Base-by-base conservation (phyloP, 2,329 filamentous ascomycete species). In the Hypoxylon sp. region DNA sequence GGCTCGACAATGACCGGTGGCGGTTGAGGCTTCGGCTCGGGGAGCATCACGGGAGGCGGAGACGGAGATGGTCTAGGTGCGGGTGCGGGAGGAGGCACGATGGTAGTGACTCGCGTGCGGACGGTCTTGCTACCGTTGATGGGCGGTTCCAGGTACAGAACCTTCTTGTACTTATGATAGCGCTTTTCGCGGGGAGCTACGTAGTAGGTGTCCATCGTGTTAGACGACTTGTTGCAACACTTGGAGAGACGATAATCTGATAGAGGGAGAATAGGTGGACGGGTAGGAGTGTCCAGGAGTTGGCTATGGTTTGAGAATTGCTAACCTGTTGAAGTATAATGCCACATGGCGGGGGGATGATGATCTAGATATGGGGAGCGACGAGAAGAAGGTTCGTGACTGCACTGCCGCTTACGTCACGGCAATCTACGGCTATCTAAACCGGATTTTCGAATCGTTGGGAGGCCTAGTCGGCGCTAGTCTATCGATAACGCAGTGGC, bases 111-210 rank as follows among this genome's bases (percentile, higher is more conserved):
- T 54, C 79, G 78, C 25, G 76, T 78, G 65, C 79, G 80, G 53
- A 81, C 73, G 6, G 78, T 79, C 54, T 75, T 77, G 75, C 76
- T 74, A 55, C 81, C 80, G 57, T 78, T 76, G 60, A 68, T 76
- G 11, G 80, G 81, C 6, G 80, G 81, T 69, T 82, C 79, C 42
- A 83, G 75, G 73, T 83, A 83, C 64, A 82, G 73, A 20, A 79
- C 76, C 61, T 82, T 83, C 71, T 83, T 83, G 74, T 78, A 76
- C 59, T 78, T 78, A 66, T 76, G 74, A 56, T 78, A 76, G 31
- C 74, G 75, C 72, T 78, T 76, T 30, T 78, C 76, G 68, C 77
- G 75, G 31, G 77, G 77, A 53, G 75, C 75, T 78, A 70, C 69
- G 35, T 75, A 74, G 44, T 74, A 74, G 68, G 72, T 74, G 49